Evolutionary conservation across 2,329 filamentous ascomycete species (phyloP).

Genomic region (Hypoxylon sp.): DNA sequence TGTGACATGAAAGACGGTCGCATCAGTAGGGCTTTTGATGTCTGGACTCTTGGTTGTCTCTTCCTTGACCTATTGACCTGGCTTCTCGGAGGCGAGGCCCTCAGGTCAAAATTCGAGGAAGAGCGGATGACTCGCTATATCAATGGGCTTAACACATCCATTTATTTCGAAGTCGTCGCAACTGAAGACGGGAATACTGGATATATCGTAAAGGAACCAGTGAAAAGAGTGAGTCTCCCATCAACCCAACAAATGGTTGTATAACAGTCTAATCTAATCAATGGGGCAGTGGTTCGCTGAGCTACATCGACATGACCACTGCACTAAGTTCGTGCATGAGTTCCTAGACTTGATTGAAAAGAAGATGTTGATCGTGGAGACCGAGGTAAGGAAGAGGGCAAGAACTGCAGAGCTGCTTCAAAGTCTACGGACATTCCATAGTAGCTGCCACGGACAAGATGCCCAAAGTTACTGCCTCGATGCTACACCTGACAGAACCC

Average conservation of each 20-base stretch:
- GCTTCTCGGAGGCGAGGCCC: slow-evolving; percentile 23
- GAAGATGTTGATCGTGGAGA: slow-evolving; percentile 29
- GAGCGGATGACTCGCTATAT: slow-evolving; percentile 1
- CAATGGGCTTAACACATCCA: not conserved
- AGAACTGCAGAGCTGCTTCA: slow-evolving; percentile 12
- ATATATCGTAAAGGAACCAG: slow-evolving; percentile 22
- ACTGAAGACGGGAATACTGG: not conserved
- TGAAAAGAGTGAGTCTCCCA: slow-evolving; percentile 2
- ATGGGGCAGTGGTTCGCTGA: slow-evolving; percentile 23
- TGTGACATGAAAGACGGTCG: slow-evolving; percentile 21
- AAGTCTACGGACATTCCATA: not conserved
- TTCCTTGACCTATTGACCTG: slow-evolving; percentile 38
- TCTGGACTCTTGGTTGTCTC: slow-evolving; percentile 40
- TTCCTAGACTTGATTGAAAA: slow-evolving; percentile 27
- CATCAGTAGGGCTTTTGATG: slow-evolving; percentile 32
- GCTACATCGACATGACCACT: slow-evolving; percentile 16
- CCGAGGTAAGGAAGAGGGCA: not conserved
- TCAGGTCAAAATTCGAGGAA: not conserved
- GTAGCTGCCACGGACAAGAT: not conserved
- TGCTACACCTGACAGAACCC: not conserved
- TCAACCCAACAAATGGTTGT: too few species aligned
- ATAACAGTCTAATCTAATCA: slow-evolving; percentile 1
- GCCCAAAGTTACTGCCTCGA: slow-evolving; percentile 11
- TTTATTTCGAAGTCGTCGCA: slow-evolving; percentile 18
- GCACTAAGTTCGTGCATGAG: slow-evolving; percentile 25